Evolutionary conservation across 192 early-diverging fungal species (phyloP).

Genomic region (Coemansia javaensis): DNA sequence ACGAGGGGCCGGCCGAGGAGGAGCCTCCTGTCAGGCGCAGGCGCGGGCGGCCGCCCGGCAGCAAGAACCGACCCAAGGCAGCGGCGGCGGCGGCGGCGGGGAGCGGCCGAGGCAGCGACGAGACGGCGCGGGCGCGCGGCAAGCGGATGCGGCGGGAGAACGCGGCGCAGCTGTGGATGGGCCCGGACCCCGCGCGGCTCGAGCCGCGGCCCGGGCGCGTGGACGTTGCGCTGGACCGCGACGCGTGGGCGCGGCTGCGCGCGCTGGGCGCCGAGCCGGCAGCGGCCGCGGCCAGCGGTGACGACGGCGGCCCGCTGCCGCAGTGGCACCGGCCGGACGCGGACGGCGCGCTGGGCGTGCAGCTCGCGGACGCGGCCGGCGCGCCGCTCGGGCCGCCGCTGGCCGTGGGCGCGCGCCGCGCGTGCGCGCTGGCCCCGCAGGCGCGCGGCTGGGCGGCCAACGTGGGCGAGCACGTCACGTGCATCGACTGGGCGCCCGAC

Average conservation of each 20-base stretch:
- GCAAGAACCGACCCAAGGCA: too few species aligned
- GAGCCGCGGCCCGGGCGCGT: slow-evolving; percentile 13
- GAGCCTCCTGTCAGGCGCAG: too few species aligned
- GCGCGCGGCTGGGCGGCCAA: slow-evolving; percentile 18
- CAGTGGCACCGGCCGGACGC: neutral
- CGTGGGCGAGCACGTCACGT: slow-evolving; percentile 6
- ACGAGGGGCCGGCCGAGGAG: neutral
- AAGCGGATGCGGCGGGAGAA: too few species aligned
- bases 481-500: slow-evolving; percentile 32
- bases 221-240: slow-evolving; percentile 17
- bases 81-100: too few species aligned
- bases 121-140: too few species aligned
- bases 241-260: slow-evolving; percentile 18
- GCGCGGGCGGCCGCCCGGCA: too few species aligned
- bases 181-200: slow-evolving; percentile 3
- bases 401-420: slow-evolving; percentile 1
- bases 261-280: neutral
- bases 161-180: slow-evolving; percentile 3
- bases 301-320: too few species aligned
- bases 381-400: neutral
- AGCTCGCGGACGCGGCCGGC: neutral
- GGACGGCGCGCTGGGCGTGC: neutral
- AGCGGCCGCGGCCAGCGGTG: too few species aligned
- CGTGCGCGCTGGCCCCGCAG: slow-evolving; percentile 1
- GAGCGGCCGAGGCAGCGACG: too few species aligned